Conservation (phyloP, 306 rosid genomes). For the Argentina anserina region DNA sequence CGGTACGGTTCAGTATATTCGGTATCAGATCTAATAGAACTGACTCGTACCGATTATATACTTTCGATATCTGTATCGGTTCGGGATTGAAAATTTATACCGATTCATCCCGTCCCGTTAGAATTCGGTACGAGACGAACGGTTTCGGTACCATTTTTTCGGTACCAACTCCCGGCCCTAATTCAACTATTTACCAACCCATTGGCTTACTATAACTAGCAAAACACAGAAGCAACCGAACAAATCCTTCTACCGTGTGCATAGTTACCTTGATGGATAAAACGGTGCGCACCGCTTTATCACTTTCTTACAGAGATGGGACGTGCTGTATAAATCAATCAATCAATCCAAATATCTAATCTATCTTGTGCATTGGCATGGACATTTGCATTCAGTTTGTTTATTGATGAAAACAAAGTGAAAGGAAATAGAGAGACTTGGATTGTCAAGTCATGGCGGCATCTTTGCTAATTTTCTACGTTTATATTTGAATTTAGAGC, state of each 20-base stretch:
- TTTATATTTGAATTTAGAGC: background rate
- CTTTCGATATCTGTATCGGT: too few relatives aligned
- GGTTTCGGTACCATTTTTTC: too few relatives aligned
- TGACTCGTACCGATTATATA: too few relatives aligned
- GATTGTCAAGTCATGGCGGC: background rate
- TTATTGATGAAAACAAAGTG: background rate
- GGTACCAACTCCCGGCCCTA: too few relatives aligned
- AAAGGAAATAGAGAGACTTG: background rate
- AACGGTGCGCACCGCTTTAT: background rate
- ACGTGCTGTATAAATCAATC: conserved; percentile 27
- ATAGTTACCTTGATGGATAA: background rate
- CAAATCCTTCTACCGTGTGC: background rate
- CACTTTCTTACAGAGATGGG: conserved; percentile 19
- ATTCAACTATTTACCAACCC: background rate
- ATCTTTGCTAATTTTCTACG: background rate
- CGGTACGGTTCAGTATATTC: too few relatives aligned
- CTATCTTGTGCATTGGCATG: conserved; percentile 12
- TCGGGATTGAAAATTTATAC: too few relatives aligned
- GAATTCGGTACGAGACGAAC: too few relatives aligned
- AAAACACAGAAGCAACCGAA: background rate
- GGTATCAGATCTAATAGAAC: too few relatives aligned
- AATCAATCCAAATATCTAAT: too few relatives aligned
- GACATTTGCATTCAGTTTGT: background rate
- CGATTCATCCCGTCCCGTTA: too few relatives aligned
- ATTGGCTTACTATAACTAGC: background rate